These are phyloP conservation scores for Vigna hirtella DNA, from an alignment of 306 rosid genomes.

Conservation along the genomic window DNA sequence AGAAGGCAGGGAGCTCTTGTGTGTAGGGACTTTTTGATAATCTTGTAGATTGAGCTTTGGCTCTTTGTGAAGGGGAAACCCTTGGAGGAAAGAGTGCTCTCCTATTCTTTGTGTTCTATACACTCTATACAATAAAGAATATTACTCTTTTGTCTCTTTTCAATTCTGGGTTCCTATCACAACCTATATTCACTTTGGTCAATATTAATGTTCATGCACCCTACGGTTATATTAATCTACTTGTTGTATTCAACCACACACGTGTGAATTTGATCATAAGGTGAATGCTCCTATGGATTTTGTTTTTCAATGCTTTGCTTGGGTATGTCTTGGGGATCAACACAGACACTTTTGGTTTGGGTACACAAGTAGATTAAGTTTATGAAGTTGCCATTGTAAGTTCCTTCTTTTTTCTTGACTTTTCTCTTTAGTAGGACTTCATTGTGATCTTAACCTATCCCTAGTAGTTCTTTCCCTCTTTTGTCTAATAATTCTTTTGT, in stretches of 20 bases:
- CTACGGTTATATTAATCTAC: neutral
- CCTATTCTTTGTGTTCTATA: too few species aligned
- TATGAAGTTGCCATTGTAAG: slow-evolving; percentile 3
- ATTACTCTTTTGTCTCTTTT: too few species aligned
- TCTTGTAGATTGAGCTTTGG: too few species aligned
- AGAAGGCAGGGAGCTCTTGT: too few species aligned
- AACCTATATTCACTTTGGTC: slow-evolving; percentile 17
- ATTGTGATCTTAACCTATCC: slow-evolving; percentile 32
- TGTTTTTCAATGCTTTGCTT: slow-evolving; percentile 32
- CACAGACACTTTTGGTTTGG: slow-evolving; percentile 4
- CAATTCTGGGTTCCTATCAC: too few species aligned
- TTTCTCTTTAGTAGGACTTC: slow-evolving; percentile 26
- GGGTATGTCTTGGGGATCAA: slow-evolving; percentile 14
- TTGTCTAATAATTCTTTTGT: slow-evolving; percentile 8
- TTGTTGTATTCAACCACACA: neutral
- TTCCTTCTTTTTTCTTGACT: slow-evolving; percentile 4
- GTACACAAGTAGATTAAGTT: slow-evolving; percentile 30
- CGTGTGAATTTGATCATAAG: slow-evolving; percentile 15
- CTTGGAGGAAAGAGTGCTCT: too few species aligned
- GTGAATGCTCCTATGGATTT: slow-evolving; percentile 17
- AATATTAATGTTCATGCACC: slow-evolving; percentile 28
- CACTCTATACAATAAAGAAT: too few species aligned
- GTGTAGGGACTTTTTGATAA: too few species aligned
- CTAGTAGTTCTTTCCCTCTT: slow-evolving; percentile 8
- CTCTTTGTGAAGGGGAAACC: too few species aligned